These are phyloP conservation scores for Aphanomyces stellatus DNA, from an alignment of 352 stramenopile genomes.

Conservation along the genomic window DNA sequence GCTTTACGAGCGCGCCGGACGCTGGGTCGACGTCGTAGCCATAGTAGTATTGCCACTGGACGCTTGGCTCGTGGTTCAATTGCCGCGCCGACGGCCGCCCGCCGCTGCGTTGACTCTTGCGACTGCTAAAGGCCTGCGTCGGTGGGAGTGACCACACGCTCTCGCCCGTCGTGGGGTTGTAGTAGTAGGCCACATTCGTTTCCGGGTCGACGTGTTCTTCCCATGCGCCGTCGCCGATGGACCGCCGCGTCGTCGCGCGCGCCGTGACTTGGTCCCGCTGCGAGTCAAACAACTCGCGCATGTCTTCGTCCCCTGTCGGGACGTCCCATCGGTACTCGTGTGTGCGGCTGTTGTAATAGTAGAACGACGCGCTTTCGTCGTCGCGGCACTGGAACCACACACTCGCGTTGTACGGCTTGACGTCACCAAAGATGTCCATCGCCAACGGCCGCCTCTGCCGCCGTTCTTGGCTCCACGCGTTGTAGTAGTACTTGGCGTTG, in stretches of 20 bases:
- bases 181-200: conserved; percentile 63
- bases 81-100: neutral
- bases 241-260: conserved; percentile 24
- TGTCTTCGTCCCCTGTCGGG: conserved; percentile 29
- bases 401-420: conserved; percentile 22
- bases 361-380: conserved; percentile 46
- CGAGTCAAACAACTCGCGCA: conserved; percentile 40
- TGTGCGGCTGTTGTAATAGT: conserved; percentile 68
- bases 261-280: conserved; percentile 32
- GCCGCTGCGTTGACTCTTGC: neutral
- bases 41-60: conserved; percentile 71
- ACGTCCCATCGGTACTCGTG: conserved; percentile 72
- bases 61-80: conserved; percentile 24
- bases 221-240: conserved; percentile 42
- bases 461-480: conserved; percentile 61
- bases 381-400: conserved; percentile 76
- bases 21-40: conserved; percentile 49
- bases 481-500: conserved; percentile 61
- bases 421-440: conserved; percentile 68
- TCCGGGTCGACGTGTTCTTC: conserved; percentile 51
- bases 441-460: conserved; percentile 51
- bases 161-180: conserved; percentile 36
- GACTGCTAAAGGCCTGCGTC: conserved; percentile 30
- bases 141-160: conserved; percentile 52
- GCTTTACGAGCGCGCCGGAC: conserved; percentile 28